phyloP scores from a whole-genome alignment of 257 asterid genomes.

The Avicennia marina region DNA sequence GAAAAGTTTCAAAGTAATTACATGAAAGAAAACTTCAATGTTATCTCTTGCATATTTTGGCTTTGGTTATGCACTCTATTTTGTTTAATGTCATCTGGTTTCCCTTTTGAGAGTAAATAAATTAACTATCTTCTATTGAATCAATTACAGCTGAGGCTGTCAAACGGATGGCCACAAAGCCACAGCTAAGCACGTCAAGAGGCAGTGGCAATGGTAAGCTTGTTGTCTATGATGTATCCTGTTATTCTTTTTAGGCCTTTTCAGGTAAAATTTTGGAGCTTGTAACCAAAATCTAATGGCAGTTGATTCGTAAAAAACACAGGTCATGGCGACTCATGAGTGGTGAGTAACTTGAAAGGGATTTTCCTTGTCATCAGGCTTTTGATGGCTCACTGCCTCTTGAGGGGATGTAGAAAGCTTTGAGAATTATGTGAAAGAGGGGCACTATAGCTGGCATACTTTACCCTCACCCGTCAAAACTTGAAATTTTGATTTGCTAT shows the following conservation, averaged over 20 bases:
- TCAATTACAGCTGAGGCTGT: constrained; percentile 46
- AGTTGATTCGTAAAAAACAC: constrained; percentile 10
- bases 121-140: background rate
- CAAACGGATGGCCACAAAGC: constrained; percentile 36
- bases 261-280: background rate
- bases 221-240: background rate
- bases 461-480: background rate
- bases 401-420: background rate
- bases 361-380: background rate
- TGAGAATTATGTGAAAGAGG: background rate
- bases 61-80: background rate
- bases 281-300: constrained; percentile 15
- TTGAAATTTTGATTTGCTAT: background rate
- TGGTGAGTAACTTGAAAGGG: background rate
- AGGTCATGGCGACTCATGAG: constrained; percentile 45
- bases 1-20: background rate
- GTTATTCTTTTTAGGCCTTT: background rate
- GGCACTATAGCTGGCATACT: background rate
- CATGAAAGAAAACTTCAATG: background rate
- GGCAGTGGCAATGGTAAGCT: constrained; percentile 38
- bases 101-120: background rate
- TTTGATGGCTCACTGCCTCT: too few relatives aligned
- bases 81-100: background rate
- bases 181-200: constrained; percentile 30
- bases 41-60: background rate